phyloP scores from a whole-genome alignment of 768 basidiomycete genomes.

The Sarcomyxa edulis region DNA sequence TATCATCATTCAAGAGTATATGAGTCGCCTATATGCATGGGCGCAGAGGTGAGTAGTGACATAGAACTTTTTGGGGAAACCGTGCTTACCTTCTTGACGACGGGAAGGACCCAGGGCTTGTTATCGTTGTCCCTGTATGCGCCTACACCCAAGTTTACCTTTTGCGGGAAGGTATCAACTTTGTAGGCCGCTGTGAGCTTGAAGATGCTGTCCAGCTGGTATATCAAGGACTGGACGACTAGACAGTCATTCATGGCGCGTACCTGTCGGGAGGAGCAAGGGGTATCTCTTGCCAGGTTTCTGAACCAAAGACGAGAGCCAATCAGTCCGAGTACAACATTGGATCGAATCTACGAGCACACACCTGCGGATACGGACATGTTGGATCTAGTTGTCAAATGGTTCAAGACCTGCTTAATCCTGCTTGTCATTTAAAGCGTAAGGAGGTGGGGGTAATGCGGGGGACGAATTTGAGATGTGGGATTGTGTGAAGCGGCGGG shows the following conservation, averaged over 20 bases:
- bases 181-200: constrained; percentile 89
- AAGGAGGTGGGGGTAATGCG: constrained; percentile 6
- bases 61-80: constrained; percentile 3
- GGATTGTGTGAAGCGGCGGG: too few species aligned
- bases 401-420: constrained; percentile 53
- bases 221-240: not conserved
- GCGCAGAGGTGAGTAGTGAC: not conserved
- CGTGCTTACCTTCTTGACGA: constrained; percentile 71
- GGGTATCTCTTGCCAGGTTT: constrained; percentile 71
- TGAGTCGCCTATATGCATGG: constrained; percentile 55
- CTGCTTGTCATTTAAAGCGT: constrained; percentile 47
- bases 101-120: constrained; percentile 91
- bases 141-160: constrained; percentile 91
- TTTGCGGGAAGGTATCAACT: constrained; percentile 64
- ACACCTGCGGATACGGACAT: constrained; percentile 48
- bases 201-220: constrained; percentile 60
- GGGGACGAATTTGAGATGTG: constrained; percentile 1
- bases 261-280: constrained; percentile 86
- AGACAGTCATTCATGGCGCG: constrained; percentile 8
- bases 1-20: constrained; percentile 60
- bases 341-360: constrained; percentile 12
- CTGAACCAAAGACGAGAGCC: constrained; percentile 29
- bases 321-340: constrained; percentile 9
- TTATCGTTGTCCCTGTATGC: constrained; percentile 86
- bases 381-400: constrained; percentile 27